These are phyloP conservation scores for Ceratocystis diversiconidia DNA, from an alignment of 2,329 filamentous ascomycete species.

Conservation along the genomic window DNA sequence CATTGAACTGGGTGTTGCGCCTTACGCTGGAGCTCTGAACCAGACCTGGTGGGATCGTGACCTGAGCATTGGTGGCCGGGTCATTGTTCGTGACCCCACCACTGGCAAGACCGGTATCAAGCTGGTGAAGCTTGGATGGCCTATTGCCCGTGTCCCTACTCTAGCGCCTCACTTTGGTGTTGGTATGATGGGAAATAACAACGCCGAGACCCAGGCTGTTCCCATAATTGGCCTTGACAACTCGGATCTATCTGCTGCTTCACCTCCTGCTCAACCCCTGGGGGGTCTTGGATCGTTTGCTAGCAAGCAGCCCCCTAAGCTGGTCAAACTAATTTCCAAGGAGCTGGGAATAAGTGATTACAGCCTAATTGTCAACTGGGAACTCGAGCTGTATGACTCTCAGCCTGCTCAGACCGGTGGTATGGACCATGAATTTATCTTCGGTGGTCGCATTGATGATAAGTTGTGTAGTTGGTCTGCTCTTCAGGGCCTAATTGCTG, in stretches of 20 bases:
- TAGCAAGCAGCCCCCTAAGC: conserved; percentile 66
- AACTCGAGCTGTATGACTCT: conserved; percentile 84
- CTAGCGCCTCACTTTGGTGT: conserved; percentile 88
- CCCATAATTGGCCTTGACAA: conserved; percentile 85
- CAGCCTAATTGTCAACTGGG: conserved; percentile 79
- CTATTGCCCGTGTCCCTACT: conserved; percentile 82
- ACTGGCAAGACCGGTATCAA: conserved; percentile 64
- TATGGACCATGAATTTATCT: conserved; percentile 85
- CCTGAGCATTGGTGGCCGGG: conserved; percentile 75
- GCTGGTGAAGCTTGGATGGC: conserved; percentile 86
- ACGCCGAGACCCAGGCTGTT: conserved; percentile 84
- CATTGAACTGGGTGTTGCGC: conserved; percentile 77
- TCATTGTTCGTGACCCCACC: conserved; percentile 60
- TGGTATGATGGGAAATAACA: conserved; percentile 51
- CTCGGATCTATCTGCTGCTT: conserved; percentile 35
- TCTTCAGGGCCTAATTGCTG: conserved; percentile 64
- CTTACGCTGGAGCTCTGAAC: conserved; percentile 78
- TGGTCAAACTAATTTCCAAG: conserved; percentile 69
- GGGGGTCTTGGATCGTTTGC: conserved; percentile 58
- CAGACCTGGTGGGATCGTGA: conserved; percentile 96
- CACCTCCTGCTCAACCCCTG: conserved; percentile 28
- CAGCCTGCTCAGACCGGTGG: conserved; percentile 76
- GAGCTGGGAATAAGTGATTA: conserved; percentile 57
- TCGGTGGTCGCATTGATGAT: conserved; percentile 88
- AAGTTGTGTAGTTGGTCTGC: conserved; percentile 95